Base-by-base conservation (phyloP, 2,329 filamentous ascomycete species). In the Mollisiaceae sp. region DNA sequence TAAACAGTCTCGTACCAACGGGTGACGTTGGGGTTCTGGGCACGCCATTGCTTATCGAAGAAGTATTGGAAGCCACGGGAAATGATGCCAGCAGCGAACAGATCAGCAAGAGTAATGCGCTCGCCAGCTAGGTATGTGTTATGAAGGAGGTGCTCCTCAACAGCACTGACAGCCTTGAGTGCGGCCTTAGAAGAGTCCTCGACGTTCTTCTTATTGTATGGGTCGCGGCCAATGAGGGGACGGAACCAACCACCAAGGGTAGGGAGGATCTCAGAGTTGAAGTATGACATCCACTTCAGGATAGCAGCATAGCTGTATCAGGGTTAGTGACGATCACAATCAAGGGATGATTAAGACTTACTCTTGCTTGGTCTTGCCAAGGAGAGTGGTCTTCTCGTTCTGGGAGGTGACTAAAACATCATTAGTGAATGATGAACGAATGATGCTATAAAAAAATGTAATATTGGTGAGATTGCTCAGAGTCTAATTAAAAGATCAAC, bases 331-430 rank as follows among this genome's bases (percentile, higher is more conserved):
- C n/a, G 4, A 15, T 14, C 22, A 35, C 4, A 22, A 39, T 8
- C 9, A 1, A 11, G 22, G 1, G 43, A 4, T 38, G 8, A 4
- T 11, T n/a, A 38, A 32, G 56, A 41, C 66, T 62, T 83, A 93
- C 89, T 99, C 95, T 86, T 99, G 94, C 91, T 99, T 99, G 84
- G 94, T 99, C 91, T 98, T 98, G 79, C 95, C 95, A 76, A 99
- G 89, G 73, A 99, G 93, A 75, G 93, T 96, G 76, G 95, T 99
- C 91, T 98, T 98, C 90, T 98, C 95, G 82, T 99, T 99, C 85
- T 99, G 95, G 75, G 95, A 98, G 77, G 95, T 93, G 80, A 99
- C 95, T 98, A 78, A 69, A 67, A 66, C 72, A 68, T 65, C 66
- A 66, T 74, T 65, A 73, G 70, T 65, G 59, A 32, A 43, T 63